Evolutionary conservation across 2,329 filamentous ascomycete species (phyloP).

Genomic region (Magnaporthiopsis incrustans): DNA sequence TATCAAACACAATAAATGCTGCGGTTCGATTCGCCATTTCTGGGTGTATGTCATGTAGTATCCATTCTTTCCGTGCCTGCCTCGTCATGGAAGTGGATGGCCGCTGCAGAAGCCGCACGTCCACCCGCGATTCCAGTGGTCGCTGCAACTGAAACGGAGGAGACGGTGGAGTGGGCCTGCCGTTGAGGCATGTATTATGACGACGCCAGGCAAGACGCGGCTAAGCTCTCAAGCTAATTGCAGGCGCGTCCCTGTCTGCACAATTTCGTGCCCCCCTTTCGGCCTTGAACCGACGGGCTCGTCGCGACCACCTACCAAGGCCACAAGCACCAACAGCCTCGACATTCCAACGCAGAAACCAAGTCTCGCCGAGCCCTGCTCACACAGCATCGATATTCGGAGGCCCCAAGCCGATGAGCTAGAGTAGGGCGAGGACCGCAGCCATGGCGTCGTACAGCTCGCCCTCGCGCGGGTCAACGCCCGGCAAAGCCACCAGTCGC

Average conservation of each 20-base stretch:
- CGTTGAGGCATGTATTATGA: neutral
- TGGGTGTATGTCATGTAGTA: neutral
- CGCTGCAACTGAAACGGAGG: neutral
- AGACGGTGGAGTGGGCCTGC: neutral
- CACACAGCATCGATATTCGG: neutral
- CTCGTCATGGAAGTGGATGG: neutral
- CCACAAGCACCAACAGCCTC: neutral
- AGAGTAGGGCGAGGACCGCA: neutral
- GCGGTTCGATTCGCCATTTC: too few species aligned
- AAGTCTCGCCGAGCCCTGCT: neutral
- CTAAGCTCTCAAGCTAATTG: neutral
- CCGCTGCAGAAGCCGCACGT: neutral
- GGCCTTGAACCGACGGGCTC: neutral
- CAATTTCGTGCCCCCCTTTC: neutral
- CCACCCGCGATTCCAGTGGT: neutral
- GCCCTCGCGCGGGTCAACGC: constrained; percentile 7
- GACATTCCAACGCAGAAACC: neutral
- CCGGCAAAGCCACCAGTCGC: neutral
- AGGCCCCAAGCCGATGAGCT: neutral
- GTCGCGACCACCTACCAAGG: neutral
- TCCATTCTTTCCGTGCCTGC: neutral
- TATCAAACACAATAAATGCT: too few species aligned
- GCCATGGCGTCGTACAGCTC: constrained; percentile 7
- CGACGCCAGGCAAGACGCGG: neutral
- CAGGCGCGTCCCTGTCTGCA: neutral